Base-by-base conservation (phyloP, 2,329 filamentous ascomycete species). In the Aureobasidium leucospermi region DNA sequence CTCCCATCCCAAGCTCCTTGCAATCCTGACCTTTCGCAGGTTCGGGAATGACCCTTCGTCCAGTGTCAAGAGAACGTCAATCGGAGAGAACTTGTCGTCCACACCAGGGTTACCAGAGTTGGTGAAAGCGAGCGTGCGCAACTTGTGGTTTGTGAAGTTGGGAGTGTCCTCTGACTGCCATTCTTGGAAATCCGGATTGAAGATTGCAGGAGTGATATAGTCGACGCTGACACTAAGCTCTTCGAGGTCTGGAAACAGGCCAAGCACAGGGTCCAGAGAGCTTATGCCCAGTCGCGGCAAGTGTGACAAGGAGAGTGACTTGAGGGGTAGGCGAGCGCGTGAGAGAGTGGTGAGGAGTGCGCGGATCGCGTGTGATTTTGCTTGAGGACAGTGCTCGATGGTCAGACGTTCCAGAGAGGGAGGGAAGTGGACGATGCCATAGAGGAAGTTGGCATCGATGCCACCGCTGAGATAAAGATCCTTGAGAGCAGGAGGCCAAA, bases 401-500 rank as follows among this genome's bases (percentile, higher is more conserved):
- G 70, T 68, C 53, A 79, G 68, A 38, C 71, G 70, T 9, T 64
- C 63, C 1, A 75, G 63, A 1, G 69, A 69, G 1, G 60, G 42
- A 4, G 73, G 73, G 34, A 73, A 67, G 3, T 65, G 63, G 31
- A 68, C 66, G 9, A 71, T 59, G 19, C 67, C 68, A 61, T 71
- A 68, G 15, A 78, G 67, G 62, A 79, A 76, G 32, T 73, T 69
- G 5, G 71, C 72, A 43, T 74, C 71, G 3, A 80, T 69, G 16
- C 70, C 73, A n/a, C 78, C 78, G 15, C 71, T 73, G 23, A 80
- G 70, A 16, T 68, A 66, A 10, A 80, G 69, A 39, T 74, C 69
- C 13, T 71, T 64, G 1, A 81, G 67, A 1, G 67, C 67, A 2
- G 74, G 74, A 1, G 78, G 78, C 78, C 77, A 81, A 10, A 73